These are phyloP conservation scores for Cladophialophora yegresii DNA, from an alignment of 2,329 filamentous ascomycete genomes.

Conservation along the genomic window DNA sequence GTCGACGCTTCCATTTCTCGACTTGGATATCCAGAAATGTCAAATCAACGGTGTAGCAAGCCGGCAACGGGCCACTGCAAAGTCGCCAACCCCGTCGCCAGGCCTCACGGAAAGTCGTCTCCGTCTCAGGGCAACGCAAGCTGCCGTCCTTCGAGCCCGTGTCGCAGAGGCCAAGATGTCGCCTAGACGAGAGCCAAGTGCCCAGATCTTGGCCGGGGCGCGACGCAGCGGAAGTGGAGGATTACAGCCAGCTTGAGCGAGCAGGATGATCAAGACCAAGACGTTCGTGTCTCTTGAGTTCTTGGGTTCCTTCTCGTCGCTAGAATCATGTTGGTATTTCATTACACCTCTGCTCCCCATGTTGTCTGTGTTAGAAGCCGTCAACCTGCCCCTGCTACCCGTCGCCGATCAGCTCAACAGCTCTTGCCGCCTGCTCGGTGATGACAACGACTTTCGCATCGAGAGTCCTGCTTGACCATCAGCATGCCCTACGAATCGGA, in stretches of 20 bases:
- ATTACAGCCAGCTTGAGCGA: slow-evolving; percentile 18
- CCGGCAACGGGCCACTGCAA: slow-evolving; percentile 9
- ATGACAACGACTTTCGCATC: slow-evolving; percentile 20
- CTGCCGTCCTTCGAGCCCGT: slow-evolving; percentile 7
- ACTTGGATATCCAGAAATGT: slow-evolving; percentile 6
- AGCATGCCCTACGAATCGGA: slow-evolving; percentile 22
- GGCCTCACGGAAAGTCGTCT: background rate
- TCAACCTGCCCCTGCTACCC: slow-evolving; percentile 16
- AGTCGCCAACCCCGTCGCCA: background rate
- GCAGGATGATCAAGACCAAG: slow-evolving; percentile 21
- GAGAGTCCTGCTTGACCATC: slow-evolving; percentile 4
- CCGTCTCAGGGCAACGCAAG: slow-evolving; percentile 9
- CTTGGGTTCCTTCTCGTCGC: slow-evolving; percentile 20
- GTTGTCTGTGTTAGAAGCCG: slow-evolving; percentile 24
- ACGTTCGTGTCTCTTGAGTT: slow-evolving; percentile 21
- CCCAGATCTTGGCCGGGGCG: slow-evolving; percentile 19
- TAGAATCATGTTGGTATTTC: slow-evolving; percentile 30
- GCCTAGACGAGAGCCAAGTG: slow-evolving; percentile 21
- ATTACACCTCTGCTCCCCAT: slow-evolving; percentile 25
- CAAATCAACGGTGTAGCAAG: slow-evolving; percentile 18
- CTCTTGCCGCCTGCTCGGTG: slow-evolving; percentile 17
- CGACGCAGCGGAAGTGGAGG: slow-evolving; percentile 22
- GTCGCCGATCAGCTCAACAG: slow-evolving; percentile 6
- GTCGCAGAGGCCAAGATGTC: slow-evolving; percentile 13
- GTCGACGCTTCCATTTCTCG: slow-evolving; percentile 1